Evolutionary conservation across 139 green algal species (phyloP).

Genomic region (Desmodesmus armatus): DNA sequence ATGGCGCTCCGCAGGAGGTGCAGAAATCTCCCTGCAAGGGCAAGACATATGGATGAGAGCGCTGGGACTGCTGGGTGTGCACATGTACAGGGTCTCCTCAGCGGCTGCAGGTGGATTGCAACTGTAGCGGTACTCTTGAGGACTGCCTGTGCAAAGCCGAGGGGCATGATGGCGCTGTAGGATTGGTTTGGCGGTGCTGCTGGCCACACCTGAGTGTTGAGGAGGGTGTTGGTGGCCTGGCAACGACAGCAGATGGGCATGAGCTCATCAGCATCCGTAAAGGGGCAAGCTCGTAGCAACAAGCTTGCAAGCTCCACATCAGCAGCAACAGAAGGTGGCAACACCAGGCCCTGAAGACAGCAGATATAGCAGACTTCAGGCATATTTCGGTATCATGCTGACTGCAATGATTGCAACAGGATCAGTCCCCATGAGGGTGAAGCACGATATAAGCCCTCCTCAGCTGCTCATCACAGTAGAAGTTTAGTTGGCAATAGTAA

Average conservation of each 20-base stretch:
- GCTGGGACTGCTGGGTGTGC: no score
- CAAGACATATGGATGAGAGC: no score
- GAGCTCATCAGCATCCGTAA: conserved; percentile 78
- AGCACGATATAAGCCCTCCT: not conserved
- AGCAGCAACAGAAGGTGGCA: conserved; percentile 66
- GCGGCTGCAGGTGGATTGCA: no score
- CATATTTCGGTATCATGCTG: no score
- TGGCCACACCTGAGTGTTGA: conserved; percentile 67
- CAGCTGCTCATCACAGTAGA: not conserved
- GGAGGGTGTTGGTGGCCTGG: conserved; percentile 72
- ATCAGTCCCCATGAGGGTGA: no score
- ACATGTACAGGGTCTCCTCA: no score
- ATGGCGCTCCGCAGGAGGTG: conserved; percentile 74
- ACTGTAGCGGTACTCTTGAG: no score
- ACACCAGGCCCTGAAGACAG: conserved; percentile 63
- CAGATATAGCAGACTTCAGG: not conserved
- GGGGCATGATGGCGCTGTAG: no score
- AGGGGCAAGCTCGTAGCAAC: conserved; percentile 58
- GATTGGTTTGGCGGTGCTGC: no score
- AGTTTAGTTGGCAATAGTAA: not conserved
- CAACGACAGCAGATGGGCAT: conserved; percentile 85
- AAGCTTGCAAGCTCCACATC: conserved; percentile 74
- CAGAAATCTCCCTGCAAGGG: conserved; percentile 74
- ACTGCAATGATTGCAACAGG: no score
- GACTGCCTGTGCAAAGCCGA: no score